These are phyloP conservation scores for Wickerhamia fluorescens DNA, from an alignment of 805 yeast genomes.

Conservation along the genomic window DNA sequence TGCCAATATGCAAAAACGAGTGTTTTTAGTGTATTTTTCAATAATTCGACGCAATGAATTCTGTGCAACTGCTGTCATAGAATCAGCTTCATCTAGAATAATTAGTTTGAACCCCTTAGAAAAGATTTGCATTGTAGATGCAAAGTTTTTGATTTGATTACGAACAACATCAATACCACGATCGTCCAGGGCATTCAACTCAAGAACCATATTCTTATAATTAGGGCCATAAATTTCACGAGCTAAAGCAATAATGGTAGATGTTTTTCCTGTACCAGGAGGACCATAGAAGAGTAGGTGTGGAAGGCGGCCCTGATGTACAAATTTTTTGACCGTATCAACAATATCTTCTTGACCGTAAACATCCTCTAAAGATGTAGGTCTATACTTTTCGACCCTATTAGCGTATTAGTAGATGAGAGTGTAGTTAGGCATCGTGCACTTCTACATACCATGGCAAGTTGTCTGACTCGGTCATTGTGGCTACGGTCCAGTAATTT, in stretches of 20 bases:
- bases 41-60: slow-evolving; percentile 78
- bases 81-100: slow-evolving; percentile 93
- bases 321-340: slow-evolving; percentile 76
- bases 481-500: too few relatives aligned
- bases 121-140: slow-evolving; percentile 91
- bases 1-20: slow-evolving; percentile 93
- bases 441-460: slow-evolving; percentile 49
- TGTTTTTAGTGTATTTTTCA: slow-evolving; percentile 88
- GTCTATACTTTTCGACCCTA: slow-evolving; percentile 94
- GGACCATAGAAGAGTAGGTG: slow-evolving; percentile 93
- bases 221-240: slow-evolving; percentile 76
- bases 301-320: slow-evolving; percentile 76
- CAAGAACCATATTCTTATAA: slow-evolving; percentile 84
- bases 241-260: slow-evolving; percentile 83
- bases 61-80: slow-evolving; percentile 86
- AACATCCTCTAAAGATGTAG: slow-evolving; percentile 74
- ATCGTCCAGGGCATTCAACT: slow-evolving; percentile 94
- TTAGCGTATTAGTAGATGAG: too few relatives aligned
- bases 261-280: slow-evolving; percentile 91
- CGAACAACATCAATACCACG: slow-evolving; percentile 98
- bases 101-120: slow-evolving; percentile 78
- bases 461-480: too few relatives aligned
- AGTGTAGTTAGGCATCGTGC: too few relatives aligned
- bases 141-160: slow-evolving; percentile 93
- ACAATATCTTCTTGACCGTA: slow-evolving; percentile 88